Evolutionary conservation across 768 basidiomycete species (phyloP).

Genomic region (Porpolomopsis calyptriformis): DNA sequence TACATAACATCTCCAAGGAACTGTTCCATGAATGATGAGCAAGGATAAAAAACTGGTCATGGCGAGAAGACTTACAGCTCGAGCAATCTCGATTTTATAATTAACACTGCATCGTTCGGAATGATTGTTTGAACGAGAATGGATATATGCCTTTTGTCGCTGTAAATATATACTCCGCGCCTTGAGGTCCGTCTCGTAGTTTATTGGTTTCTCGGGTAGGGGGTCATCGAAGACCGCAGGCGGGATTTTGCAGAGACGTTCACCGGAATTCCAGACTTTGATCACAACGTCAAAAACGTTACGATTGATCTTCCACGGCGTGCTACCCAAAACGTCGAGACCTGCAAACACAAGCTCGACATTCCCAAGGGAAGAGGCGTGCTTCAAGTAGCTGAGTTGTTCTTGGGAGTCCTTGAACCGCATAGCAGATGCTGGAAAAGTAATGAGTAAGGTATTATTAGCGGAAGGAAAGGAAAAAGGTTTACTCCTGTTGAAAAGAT

Average conservation of each 20-base stretch:
- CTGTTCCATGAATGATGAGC: constrained; percentile 24
- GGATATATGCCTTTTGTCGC: constrained; percentile 43
- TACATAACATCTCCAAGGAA: constrained; percentile 86
- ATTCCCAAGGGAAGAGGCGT: constrained; percentile 62
- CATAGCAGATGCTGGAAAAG: constrained; percentile 56
- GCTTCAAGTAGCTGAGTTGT: constrained; percentile 66
- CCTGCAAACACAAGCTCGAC: constrained; percentile 82
- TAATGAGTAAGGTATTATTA: not conserved
- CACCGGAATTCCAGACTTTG: constrained; percentile 69
- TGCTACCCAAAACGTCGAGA: constrained; percentile 80
- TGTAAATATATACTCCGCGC: constrained; percentile 43
- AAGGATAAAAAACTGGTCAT: not conserved
- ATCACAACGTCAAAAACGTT: constrained; percentile 65
- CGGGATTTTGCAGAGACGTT: constrained; percentile 76
- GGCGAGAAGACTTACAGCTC: constrained; percentile 48
- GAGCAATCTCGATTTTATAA: constrained; percentile 94
- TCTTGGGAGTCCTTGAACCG: constrained; percentile 87
- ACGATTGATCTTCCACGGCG: constrained; percentile 84
- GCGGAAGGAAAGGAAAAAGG: not conserved
- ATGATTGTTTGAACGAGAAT: constrained; percentile 70
- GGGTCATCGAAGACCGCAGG: constrained; percentile 53
- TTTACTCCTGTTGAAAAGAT: constrained; percentile 66
- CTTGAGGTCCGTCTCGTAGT: constrained; percentile 38
- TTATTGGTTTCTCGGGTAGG: constrained; percentile 49
- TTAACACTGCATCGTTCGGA: constrained; percentile 88